These are phyloP conservation scores for Pinus albicaulis DNA, from an alignment of 75 land plant species.

Conservation along the genomic window DNA sequence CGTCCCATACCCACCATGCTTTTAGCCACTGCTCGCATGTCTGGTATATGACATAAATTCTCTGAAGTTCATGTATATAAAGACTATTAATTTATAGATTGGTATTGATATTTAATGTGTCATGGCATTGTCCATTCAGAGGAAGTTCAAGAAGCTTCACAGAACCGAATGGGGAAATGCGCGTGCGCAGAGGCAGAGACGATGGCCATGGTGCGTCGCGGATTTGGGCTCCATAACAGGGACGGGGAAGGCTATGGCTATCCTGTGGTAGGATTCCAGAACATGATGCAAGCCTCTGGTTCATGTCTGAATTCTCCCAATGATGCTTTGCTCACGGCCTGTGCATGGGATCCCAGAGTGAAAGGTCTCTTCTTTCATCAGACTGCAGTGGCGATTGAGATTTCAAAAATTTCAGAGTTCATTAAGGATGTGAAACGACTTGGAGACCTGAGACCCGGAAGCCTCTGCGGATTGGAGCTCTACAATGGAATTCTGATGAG, in stretches of 20 bases:
- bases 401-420: slow-evolving; percentile 47
- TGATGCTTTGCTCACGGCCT: slow-evolving; percentile 29
- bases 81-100: too few relatives aligned
- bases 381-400: slow-evolving; percentile 33
- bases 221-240: slow-evolving; percentile 13
- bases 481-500: slow-evolving; percentile 68
- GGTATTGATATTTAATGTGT: too few relatives aligned
- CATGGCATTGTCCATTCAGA: background rate
- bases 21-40: background rate
- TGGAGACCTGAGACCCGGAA: slow-evolving; percentile 22
- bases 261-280: slow-evolving; percentile 60
- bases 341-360: slow-evolving; percentile 70
- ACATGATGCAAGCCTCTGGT: slow-evolving; percentile 49
- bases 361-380: slow-evolving; percentile 58
- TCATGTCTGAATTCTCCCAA: slow-evolving; percentile 30
- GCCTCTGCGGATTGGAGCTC: slow-evolving; percentile 66
- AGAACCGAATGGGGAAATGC: background rate
- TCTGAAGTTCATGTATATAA: too few relatives aligned
- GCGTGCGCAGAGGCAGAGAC: background rate
- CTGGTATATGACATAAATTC: background rate
- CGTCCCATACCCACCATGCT: slow-evolving; percentile 18
- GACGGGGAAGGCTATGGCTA: slow-evolving; percentile 40
- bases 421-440: slow-evolving; percentile 59
- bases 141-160: background rate
- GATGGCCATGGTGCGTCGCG: background rate